phyloP scores from a whole-genome alignment of 2,329 filamentous ascomycete species.

The Stemphylium beticola region DNA sequence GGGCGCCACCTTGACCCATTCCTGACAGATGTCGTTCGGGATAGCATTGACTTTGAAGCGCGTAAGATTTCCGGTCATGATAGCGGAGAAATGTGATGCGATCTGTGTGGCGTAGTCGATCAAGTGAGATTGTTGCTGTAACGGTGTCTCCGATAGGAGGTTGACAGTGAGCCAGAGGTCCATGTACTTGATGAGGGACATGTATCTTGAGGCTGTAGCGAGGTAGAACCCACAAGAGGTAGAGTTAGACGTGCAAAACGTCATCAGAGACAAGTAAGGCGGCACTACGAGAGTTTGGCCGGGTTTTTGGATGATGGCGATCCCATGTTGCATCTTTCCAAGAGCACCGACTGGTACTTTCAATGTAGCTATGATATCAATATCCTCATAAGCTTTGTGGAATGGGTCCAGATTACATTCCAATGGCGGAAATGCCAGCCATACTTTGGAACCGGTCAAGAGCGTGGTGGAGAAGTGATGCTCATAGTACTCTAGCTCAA shows the following conservation, averaged over 20 bases:
- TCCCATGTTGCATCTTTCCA: constrained; percentile 10
- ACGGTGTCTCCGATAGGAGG: too few relatives aligned
- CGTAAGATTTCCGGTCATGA: constrained; percentile 4
- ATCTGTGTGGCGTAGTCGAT: too few relatives aligned
- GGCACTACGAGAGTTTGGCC: constrained; percentile 15
- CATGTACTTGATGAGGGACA: constrained; percentile 7
- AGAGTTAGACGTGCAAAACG: constrained; percentile 6
- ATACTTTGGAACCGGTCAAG: constrained; percentile 17
- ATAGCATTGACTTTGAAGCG: constrained; percentile 3
- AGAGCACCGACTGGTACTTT: neutral
- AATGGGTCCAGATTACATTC: constrained; percentile 1
- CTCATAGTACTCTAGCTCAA: constrained; percentile 15
- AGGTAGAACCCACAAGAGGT: constrained; percentile 11
- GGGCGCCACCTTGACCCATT: too few relatives aligned
- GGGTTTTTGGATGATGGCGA: constrained; percentile 20
- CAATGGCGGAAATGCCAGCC: constrained; percentile 12
- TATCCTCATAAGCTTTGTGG: neutral
- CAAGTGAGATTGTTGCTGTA: too few relatives aligned
- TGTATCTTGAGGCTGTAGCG: constrained; percentile 7
- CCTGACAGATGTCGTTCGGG: neutral
- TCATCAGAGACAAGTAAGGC: constrained; percentile 14
- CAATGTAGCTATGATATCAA: neutral
- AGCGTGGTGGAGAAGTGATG: constrained; percentile 13
- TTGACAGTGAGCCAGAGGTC: neutral
- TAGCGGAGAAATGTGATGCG: neutral